Base-by-base conservation (phyloP, 345 rosid species). In the Hevea brasiliensis region DNA sequence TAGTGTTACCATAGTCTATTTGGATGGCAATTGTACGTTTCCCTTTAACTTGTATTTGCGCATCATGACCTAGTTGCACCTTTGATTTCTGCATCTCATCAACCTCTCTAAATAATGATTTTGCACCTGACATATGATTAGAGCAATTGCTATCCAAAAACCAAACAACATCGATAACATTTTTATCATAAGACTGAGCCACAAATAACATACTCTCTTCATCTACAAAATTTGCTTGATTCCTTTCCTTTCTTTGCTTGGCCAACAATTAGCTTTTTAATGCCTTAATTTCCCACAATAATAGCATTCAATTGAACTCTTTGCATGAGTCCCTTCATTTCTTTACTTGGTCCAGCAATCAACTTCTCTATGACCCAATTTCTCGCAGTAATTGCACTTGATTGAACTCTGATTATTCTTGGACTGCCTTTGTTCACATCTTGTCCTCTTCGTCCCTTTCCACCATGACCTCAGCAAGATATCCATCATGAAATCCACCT, bases 21-120 rank as follows among this genome's bases (percentile, higher is more conserved):
- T 32, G 17, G 23, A 41, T 62, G 29, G 67, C 67, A n/a, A 58
- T 6, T 26, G 18, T 71, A 1, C 29, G 20, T 44, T 61, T 47
- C 0, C 40, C 68, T 72, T 72, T 32, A 14, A 57, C 54, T 41
- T 57, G 51, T 7, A 72, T 60, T 20, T 15, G 0, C 23, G 27
- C 60, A 26, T 72, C 44, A 61, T 72, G 58, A 15, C 67, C 51
- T 14, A 65, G 70, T 35, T 24, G 65, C 1, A 62, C 70, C 2
- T 35, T n/a, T 10, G 13, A 18, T 29, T 63, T 53, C 13, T 29
- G 18, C 4, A 62, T 53, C 23, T 73, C 35, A 63, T 37, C 40
- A n/a, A 64, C 18, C 8, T 59, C n/a, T 8, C 17, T 61, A 20
- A 56, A 37, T 50, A 70, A 21, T 35, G 63, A 32, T 17, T 32